These are phyloP conservation scores for Gossypium davidsonii DNA, from an alignment of 441 rosid genomes.

Conservation along the genomic window DNA sequence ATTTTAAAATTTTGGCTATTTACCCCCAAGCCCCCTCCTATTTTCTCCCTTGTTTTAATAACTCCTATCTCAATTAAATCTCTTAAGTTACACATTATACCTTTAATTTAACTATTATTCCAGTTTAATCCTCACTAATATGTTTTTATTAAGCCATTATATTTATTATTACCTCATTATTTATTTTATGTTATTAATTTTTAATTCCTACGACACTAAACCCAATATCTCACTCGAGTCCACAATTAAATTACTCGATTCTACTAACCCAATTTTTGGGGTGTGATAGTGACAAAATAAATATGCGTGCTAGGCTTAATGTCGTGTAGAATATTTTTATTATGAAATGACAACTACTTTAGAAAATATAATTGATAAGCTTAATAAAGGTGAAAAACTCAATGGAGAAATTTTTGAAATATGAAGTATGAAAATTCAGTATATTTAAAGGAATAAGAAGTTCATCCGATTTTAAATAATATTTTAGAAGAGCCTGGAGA, in stretches of 20 bases:
- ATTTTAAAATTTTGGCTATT: too few species aligned
- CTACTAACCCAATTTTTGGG: background rate
- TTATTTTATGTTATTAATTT: too few species aligned
- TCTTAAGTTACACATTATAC: background rate
- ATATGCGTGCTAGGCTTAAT: too few species aligned
- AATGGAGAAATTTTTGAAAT: too few species aligned
- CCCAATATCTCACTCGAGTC: background rate
- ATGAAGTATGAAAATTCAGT: too few species aligned
- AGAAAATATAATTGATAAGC: too few species aligned
- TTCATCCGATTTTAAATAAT: too few species aligned
- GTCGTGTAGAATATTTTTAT: too few species aligned
- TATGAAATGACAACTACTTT: too few species aligned
- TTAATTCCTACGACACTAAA: background rate
- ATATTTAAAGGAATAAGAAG: too few species aligned
- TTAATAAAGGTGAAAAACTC: too few species aligned
- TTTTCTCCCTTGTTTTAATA: background rate
- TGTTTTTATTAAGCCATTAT: background rate
- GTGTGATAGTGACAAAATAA: background rate
- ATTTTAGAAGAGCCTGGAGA: too few species aligned
- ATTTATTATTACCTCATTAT: background rate
- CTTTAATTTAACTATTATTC: background rate
- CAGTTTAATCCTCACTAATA: background rate
- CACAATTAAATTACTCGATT: background rate
- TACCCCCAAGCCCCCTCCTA: background rate
- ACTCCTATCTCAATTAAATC: background rate